Evolutionary conservation across 768 basidiomycete species (phyloP).

Genomic region (Boletus subparvulus): DNA sequence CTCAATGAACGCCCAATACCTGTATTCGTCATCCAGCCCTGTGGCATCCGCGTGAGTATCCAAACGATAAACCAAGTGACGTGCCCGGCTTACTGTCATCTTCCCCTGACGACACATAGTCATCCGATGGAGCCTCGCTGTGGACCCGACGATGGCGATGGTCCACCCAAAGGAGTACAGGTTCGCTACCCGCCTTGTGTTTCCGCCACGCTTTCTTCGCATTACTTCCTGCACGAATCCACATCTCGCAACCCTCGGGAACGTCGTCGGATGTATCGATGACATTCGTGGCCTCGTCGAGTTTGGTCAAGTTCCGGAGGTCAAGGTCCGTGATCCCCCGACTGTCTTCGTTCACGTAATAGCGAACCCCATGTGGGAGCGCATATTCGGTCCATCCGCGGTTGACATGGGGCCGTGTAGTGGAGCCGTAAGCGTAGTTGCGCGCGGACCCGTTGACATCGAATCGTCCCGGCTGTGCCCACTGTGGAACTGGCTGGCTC

Average conservation of each 20-base stretch:
- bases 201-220: constrained; percentile 31
- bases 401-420: constrained; percentile 18
- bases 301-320: constrained; percentile 49
- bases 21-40: constrained; percentile 76
- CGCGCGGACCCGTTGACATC: constrained; percentile 33
- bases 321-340: constrained; percentile 72
- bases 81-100: constrained; percentile 41
- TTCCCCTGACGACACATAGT: constrained; percentile 24
- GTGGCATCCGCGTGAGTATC: neutral
- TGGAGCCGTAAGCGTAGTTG: constrained; percentile 28
- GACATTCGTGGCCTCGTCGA: constrained; percentile 42
- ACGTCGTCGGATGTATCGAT: constrained; percentile 31
- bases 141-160: constrained; percentile 57
- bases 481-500: constrained; percentile 30
- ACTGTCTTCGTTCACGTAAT: constrained; percentile 65
- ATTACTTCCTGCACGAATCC: constrained; percentile 50
- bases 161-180: constrained; percentile 61
- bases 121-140: constrained; percentile 42
- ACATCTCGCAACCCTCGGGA: constrained; percentile 55
- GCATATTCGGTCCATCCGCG: constrained; percentile 76
- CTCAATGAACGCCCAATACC: constrained; percentile 83
- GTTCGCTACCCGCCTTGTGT: constrained; percentile 32
- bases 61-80: neutral
- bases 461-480: constrained; percentile 26
- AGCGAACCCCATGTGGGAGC: constrained; percentile 70